Percentiles rank a stretch among this genome's conserved stretches.
Conservation (phyloP, 2,329 filamentous ascomycete genomes). For the Beauveria sp. region DNA sequence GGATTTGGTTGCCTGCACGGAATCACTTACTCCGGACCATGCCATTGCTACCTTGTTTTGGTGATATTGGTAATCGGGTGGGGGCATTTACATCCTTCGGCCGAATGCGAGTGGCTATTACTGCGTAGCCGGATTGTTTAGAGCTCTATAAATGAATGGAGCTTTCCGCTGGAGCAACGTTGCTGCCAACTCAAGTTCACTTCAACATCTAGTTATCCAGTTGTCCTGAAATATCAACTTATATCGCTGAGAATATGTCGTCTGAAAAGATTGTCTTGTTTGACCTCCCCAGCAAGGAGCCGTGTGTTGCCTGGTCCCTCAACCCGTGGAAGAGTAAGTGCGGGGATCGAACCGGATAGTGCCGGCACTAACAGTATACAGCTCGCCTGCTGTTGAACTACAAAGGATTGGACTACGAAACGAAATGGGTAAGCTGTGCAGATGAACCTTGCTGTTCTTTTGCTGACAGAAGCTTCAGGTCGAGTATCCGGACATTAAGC, state of each 20-base stretch:
- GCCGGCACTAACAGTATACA: constrained; percentile 23
- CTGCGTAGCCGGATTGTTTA: neutral
- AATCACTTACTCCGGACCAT: neutral
- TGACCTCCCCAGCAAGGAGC: constrained; percentile 50
- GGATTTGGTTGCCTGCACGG: too few relatives aligned
- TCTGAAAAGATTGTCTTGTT: constrained; percentile 43
- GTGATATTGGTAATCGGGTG: constrained; percentile 1
- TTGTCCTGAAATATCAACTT: neutral
- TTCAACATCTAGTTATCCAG: neutral
- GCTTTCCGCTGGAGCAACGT: neutral
- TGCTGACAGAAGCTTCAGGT: constrained; percentile 24
- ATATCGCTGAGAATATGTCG: neutral
- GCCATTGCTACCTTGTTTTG: neutral
- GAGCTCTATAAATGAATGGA: neutral
- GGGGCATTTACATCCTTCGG: neutral
- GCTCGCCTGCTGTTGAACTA: constrained; percentile 60
- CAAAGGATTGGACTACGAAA: constrained; percentile 60
- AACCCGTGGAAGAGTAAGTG: constrained; percentile 63
- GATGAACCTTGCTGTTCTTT: neutral
- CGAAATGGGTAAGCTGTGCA: constrained; percentile 44
- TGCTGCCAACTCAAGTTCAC: neutral
- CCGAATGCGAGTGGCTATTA: neutral
- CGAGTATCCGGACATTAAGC: constrained; percentile 58
- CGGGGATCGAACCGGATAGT: neutral
- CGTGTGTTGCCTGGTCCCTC: constrained; percentile 49